phyloP scores from a whole-genome alignment of 768 basidiomycete species.

The Termitomyces sp. region DNA sequence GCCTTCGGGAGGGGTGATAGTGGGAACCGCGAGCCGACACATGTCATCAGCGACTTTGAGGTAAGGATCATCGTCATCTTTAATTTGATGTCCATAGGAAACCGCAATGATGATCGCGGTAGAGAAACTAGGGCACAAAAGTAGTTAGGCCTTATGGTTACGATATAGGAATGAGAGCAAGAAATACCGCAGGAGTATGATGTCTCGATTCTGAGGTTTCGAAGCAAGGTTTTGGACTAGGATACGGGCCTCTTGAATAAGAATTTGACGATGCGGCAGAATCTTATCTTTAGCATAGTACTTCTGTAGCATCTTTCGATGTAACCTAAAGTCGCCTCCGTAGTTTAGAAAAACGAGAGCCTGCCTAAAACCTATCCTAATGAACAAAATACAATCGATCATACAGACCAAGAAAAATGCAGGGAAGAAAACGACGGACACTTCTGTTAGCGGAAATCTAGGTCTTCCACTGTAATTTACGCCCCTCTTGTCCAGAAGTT shows the following conservation, averaged over 20 bases:
- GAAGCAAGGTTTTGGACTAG: conserved; percentile 29
- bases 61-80: conserved; percentile 25
- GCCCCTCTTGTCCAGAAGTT: conserved; percentile 26
- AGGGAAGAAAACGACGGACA: conserved; percentile 14
- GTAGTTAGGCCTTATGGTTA: neutral
- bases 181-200: conserved; percentile 8
- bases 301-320: conserved; percentile 21
- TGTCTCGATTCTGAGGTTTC: conserved; percentile 19
- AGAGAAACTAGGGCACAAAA: conserved; percentile 21
- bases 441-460: conserved; percentile 15
- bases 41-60: conserved; percentile 20
- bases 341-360: conserved; percentile 23
- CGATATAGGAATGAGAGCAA: conserved; percentile 5
- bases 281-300: conserved; percentile 23
- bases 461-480: conserved; percentile 25
- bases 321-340: conserved; percentile 22
- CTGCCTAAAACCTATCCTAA: conserved; percentile 19
- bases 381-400: neutral
- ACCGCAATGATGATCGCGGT: conserved; percentile 23
- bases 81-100: conserved; percentile 25
- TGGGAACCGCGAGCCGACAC: conserved; percentile 7
- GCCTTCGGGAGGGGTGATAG: conserved; percentile 18
- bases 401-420: neutral
- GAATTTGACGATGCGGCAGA: conserved; percentile 22
- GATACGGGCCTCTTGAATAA: conserved; percentile 28